Evolutionary conservation across 1,139 yeast genomes (phyloP).

Genomic region (Pneumocystis wakefieldiae): DNA sequence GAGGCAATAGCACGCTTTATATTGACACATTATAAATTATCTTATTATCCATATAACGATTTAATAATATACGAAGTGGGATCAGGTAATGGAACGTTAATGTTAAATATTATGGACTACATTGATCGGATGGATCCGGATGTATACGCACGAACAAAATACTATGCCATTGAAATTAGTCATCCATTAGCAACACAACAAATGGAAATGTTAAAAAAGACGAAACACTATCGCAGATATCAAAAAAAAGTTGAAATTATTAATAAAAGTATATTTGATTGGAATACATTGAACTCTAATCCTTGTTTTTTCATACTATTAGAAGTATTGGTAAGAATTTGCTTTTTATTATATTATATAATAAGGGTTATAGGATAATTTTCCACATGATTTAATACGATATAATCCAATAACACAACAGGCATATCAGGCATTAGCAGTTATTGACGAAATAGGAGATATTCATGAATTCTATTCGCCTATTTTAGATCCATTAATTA

Average conservation of each 20-base stretch:
- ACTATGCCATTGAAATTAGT: conserved; percentile 66
- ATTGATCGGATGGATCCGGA: conserved; percentile 53
- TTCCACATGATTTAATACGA: conserved; percentile 67
- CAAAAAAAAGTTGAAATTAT: conserved; percentile 46
- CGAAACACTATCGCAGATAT: conserved; percentile 23
- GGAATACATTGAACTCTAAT: conserved; percentile 48
- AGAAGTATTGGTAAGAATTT: conserved; percentile 41
- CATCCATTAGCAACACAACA: conserved; percentile 55
- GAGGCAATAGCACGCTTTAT: conserved; percentile 68
- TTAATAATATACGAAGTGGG: conserved; percentile 74
- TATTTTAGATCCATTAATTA: conserved; percentile 47
- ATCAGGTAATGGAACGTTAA: conserved; percentile 79
- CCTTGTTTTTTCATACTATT: conserved; percentile 70
- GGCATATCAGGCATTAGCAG: conserved; percentile 68
- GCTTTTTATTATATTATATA: neutral
- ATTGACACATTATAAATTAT: conserved; percentile 50
- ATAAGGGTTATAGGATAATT: conserved; percentile 36
- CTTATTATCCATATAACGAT: conserved; percentile 51
- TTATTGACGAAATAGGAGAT: conserved; percentile 60
- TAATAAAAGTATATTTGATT: conserved; percentile 61
- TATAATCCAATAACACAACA: conserved; percentile 54
- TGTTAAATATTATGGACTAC: conserved; percentile 62
- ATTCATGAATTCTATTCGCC: conserved; percentile 63
- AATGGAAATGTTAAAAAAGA: conserved; percentile 24
- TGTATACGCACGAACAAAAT: conserved; percentile 50